Evolutionary conservation across 2,329 filamentous ascomycete genomes (phyloP), one percentile per base, ranked within the genome.

Genomic region (Aspergillus fructus): DNA sequence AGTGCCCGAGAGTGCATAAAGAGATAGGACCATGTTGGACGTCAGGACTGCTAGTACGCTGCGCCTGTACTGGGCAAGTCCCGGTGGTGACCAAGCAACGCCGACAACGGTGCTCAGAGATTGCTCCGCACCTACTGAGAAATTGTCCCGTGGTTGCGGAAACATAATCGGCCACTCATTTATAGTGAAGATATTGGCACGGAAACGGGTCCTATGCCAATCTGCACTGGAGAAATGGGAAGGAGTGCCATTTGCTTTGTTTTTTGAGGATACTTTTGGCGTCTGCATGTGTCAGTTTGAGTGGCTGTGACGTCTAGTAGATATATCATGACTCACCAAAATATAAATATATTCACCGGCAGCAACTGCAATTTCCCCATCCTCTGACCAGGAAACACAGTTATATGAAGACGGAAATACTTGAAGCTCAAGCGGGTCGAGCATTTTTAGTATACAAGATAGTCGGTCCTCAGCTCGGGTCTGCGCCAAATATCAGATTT

Each of bases 91-190:
- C 85, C 85, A 87, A 8, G 77, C 72, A 21, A 86, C 64, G 2
- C 72, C 71, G n/a, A 76, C 68, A 3, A 83, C 78, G 42, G 74
- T 73, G 58, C 81, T 81, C 2, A 72, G 65, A 0, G 84, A 86
- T 52, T 84, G 79, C 64, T 87, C 85, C 60, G 85, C 82, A 2
- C 83, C 85, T 23, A 86, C 66, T 0, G 84, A 86, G 64, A 82
- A 83, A 17, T 76, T 71, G 13, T 74, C 64, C 30, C 79, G 74
- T 12, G 76, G 72, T 15, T 79, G 75, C 9, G 82, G 79, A 11
- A 78, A 68, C 50, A 78, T 76, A n/a, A 61, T 62, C 0, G 76
- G 70, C 76, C 78, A 79, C 65, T 87, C 84, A 6, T 73, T 68
- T 11, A 71, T 66, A 1, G 79, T 81, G 67, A 86, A 87, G 53